These are phyloP conservation scores for Ilyonectria mors-panacis DNA, from an alignment of 2,329 filamentous ascomycete genomes.

Conservation along the genomic window DNA sequence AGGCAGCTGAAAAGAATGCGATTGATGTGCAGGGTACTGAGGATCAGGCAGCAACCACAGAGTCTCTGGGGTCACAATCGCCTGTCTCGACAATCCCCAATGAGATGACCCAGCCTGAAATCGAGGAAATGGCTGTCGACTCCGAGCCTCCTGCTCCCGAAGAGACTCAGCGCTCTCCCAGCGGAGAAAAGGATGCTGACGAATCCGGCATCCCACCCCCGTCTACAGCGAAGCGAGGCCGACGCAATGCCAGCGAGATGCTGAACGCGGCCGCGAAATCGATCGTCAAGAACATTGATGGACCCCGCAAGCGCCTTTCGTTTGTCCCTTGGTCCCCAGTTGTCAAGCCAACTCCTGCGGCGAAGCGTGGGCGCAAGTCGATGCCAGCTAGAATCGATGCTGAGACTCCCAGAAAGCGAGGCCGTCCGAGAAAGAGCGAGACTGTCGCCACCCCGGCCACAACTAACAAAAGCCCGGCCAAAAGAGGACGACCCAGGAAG, in stretches of 20 bases:
- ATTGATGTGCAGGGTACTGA: neutral
- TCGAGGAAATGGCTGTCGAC: neutral
- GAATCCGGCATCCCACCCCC: constrained; percentile 12
- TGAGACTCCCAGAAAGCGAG: constrained; percentile 42
- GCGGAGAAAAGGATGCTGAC: neutral
- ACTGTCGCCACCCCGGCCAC: constrained; percentile 34
- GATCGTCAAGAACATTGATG: constrained; percentile 28
- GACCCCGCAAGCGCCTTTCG: constrained; percentile 33
- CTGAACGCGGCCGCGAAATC: constrained; percentile 20
- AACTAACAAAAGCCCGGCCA: constrained; percentile 27
- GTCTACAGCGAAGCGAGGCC: constrained; percentile 30
- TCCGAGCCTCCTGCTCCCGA: neutral
- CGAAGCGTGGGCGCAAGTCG: constrained; percentile 39
- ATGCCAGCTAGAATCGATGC: constrained; percentile 39
- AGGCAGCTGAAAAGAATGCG: neutral
- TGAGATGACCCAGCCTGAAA: neutral
- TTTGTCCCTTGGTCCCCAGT: constrained; percentile 34
- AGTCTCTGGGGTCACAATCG: neutral
- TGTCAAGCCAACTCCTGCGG: constrained; percentile 24
- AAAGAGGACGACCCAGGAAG: constrained; percentile 44
- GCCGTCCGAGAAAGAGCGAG: constrained; percentile 45
- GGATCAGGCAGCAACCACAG: neutral
- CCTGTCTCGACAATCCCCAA: neutral
- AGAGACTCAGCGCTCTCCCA: neutral
- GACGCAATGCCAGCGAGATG: constrained; percentile 35